Conservation (phyloP, 768 basidiomycete species). For the Coprinopsis cinerea region DNA sequence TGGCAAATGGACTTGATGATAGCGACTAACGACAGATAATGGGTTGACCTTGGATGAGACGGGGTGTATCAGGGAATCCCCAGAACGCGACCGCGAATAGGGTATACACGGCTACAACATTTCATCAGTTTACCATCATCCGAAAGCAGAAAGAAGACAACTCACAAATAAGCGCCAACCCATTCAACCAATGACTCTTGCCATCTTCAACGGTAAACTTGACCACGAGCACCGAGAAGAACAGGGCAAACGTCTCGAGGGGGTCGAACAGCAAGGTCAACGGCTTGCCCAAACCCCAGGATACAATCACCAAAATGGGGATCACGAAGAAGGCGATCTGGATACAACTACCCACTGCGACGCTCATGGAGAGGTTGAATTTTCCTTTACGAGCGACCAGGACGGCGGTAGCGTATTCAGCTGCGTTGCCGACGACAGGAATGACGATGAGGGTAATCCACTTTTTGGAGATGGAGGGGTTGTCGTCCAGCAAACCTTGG, state of each 20-base stretch:
- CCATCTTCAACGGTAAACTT: conserved; percentile 43
- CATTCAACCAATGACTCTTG: conserved; percentile 44
- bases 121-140: neutral
- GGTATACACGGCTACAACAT: conserved; percentile 25
- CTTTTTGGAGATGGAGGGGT: conserved; percentile 35
- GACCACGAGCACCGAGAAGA: conserved; percentile 35
- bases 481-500: conserved; percentile 31
- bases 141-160: conserved; percentile 3
- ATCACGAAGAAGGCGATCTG: conserved; percentile 40
- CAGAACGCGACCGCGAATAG: conserved; percentile 34
- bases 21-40: conserved; percentile 23
- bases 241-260: conserved; percentile 32
- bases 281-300: conserved; percentile 36
- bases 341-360: conserved; percentile 38
- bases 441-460: conserved; percentile 42
- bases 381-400: conserved; percentile 37
- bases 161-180: conserved; percentile 30
- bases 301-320: conserved; percentile 31
- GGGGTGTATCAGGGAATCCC: conserved; percentile 32
- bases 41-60: conserved; percentile 27
- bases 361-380: conserved; percentile 38
- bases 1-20: no score
- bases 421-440: conserved; percentile 36
- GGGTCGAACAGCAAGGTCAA: conserved; percentile 35
- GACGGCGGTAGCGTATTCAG: conserved; percentile 37